phyloP scores from a whole-genome alignment of 345 rosid genomes.

The Gossypium australe region DNA sequence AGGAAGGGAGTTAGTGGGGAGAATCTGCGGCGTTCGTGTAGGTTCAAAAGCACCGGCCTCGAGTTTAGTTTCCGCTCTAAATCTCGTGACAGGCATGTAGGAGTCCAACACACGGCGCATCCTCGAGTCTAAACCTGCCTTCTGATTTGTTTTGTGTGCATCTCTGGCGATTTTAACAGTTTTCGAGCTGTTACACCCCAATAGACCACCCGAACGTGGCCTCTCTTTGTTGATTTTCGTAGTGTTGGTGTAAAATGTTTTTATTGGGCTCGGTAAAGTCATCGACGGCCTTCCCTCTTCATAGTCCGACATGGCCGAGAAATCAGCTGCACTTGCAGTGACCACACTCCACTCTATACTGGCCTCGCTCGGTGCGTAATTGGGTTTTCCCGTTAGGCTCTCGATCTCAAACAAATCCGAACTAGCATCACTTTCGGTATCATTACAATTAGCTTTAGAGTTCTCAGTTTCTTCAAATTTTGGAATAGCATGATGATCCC shows the following conservation, averaged over 20 bases:
- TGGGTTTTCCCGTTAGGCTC: slow-evolving; percentile 62
- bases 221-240: slow-evolving; percentile 22
- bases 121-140: slow-evolving; percentile 24
- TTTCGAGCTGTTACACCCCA: slow-evolving; percentile 76
- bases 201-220: slow-evolving; percentile 31
- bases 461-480: slow-evolving; percentile 23
- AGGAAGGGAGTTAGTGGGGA: slow-evolving; percentile 30
- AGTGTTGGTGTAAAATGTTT: slow-evolving; percentile 17
- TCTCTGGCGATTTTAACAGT: slow-evolving; percentile 59
- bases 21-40: slow-evolving; percentile 20
- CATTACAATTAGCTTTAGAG: slow-evolving; percentile 27
- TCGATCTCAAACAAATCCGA: slow-evolving; percentile 87
- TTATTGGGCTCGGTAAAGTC: slow-evolving; percentile 24
- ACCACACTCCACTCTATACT: slow-evolving; percentile 90
- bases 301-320: slow-evolving; percentile 48
- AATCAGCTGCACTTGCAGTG: slow-evolving; percentile 62
- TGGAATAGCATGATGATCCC: slow-evolving; percentile 34
- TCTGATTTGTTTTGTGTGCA: slow-evolving; percentile 32
- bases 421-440: slow-evolving; percentile 60
- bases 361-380: slow-evolving; percentile 81
- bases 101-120: slow-evolving; percentile 21
- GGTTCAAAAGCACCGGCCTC: slow-evolving; percentile 24
- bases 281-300: slow-evolving; percentile 38
- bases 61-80: slow-evolving; percentile 38
- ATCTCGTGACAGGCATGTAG: slow-evolving; percentile 29